phyloP scores from a whole-genome alignment of 2,329 filamentous ascomycete species.

The Iodosphaeria phyllophila region DNA sequence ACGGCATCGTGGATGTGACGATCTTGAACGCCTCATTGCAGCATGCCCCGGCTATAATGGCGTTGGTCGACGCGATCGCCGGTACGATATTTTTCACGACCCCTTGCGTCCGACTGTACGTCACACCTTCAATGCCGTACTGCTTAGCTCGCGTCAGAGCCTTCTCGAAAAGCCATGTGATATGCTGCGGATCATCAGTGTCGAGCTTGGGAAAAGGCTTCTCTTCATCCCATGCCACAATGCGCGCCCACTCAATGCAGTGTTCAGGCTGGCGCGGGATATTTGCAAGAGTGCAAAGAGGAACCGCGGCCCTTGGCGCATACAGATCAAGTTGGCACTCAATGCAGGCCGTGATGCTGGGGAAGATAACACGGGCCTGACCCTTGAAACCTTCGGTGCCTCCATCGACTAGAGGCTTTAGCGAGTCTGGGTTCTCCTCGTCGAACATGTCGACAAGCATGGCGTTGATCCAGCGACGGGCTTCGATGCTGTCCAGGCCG shows the following conservation, averaged over 20 bases:
- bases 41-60: conserved; percentile 85
- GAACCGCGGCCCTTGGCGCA: conserved; percentile 88
- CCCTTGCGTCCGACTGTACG: conserved; percentile 88
- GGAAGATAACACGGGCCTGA: conserved; percentile 80
- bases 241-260: conserved; percentile 96
- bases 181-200: conserved; percentile 91
- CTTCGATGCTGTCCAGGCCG: conserved; percentile 91
- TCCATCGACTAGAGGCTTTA: conserved; percentile 91
- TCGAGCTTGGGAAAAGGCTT: conserved; percentile 73
- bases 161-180: conserved; percentile 88
- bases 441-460: conserved; percentile 85
- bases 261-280: conserved; percentile 95
- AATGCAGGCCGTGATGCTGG: conserved; percentile 85
- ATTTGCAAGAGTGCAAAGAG: conserved; percentile 86
- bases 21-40: conserved; percentile 97
- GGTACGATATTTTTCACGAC: conserved; percentile 99
- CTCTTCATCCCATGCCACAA: conserved; percentile 89
- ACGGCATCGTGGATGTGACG: conserved; percentile 63
- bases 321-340: conserved; percentile 99
- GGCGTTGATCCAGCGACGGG: conserved; percentile 95
- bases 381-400: conserved; percentile 98
- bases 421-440: conserved; percentile 57
- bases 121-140: conserved; percentile 82
- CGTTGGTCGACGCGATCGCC: conserved; percentile 93
- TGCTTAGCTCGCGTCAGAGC: conserved; percentile 65